Evolutionary conservation across 2,329 filamentous ascomycete species (phyloP).

Genomic region (Diplodia corticola): DNA sequence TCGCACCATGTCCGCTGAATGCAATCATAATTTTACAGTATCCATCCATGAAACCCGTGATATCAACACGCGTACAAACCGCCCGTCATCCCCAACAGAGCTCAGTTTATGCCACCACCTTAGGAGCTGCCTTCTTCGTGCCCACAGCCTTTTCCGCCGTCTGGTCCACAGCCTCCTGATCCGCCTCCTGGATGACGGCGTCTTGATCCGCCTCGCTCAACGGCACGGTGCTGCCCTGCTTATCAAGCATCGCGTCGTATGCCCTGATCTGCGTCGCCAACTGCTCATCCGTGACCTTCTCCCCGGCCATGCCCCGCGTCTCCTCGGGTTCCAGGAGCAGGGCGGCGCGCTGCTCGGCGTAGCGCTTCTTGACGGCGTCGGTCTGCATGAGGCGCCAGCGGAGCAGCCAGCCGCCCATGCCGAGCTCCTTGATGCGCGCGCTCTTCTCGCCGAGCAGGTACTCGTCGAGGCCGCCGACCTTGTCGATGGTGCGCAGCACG

Average conservation of each 20-base stretch:
- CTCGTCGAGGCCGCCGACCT: constrained; percentile 84
- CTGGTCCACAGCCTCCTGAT: background rate
- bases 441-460: constrained; percentile 80
- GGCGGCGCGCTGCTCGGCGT: constrained; percentile 69
- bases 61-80: constrained; percentile 4
- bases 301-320: constrained; percentile 22
- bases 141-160: background rate
- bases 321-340: constrained; percentile 52
- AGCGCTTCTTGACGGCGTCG: constrained; percentile 62
- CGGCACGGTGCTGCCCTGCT: constrained; percentile 2
- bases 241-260: constrained; percentile 14
- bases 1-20: background rate
- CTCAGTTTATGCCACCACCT: background rate
- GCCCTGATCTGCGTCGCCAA: constrained; percentile 8
- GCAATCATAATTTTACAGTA: constrained; percentile 16
- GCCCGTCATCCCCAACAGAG: background rate
- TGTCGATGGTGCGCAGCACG: constrained; percentile 68
- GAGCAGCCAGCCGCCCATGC: constrained; percentile 85
- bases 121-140: background rate
- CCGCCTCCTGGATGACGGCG: background rate
- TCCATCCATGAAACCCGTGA: constrained; percentile 3
- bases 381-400: constrained; percentile 90
- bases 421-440: constrained; percentile 79
- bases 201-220: constrained; percentile 4
- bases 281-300: constrained; percentile 30